Percentiles rank a stretch among this genome's conserved stretches.
phyloP scores from a whole-genome alignment of 495 filamentous ascomycete species.

The Neurospora tetraspora region DNA sequence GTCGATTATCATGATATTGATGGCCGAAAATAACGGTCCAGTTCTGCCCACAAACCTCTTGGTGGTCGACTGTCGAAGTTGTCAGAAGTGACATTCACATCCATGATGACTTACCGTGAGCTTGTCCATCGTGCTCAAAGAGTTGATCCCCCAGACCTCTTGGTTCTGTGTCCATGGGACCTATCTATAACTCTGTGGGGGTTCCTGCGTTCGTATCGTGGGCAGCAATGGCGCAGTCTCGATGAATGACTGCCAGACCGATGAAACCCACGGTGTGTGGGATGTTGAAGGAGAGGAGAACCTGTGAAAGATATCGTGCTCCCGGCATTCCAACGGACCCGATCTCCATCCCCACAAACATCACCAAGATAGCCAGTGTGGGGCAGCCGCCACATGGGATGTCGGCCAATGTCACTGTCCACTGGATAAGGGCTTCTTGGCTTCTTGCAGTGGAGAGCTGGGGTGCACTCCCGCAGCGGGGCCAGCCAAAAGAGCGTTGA shows the following conservation, averaged over 20 bases:
- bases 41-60: background rate
- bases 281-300: background rate
- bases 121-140: background rate
- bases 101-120: background rate
- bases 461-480: background rate
- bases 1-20: background rate
- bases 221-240: background rate
- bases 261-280: background rate
- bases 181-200: background rate
- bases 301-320: background rate
- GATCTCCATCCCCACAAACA: background rate
- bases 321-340: background rate
- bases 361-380: background rate
- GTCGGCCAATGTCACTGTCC: background rate
- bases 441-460: background rate
- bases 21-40: background rate
- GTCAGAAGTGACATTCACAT: background rate
- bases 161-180: background rate
- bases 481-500: background rate
- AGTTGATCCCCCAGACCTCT: background rate
- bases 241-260: background rate
- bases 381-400: background rate
- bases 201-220: background rate
- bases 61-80: background rate
- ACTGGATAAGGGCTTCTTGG: background rate